Conservation (phyloP, 2,329 filamentous ascomycete species). For the Monosporascus sp. region DNA sequence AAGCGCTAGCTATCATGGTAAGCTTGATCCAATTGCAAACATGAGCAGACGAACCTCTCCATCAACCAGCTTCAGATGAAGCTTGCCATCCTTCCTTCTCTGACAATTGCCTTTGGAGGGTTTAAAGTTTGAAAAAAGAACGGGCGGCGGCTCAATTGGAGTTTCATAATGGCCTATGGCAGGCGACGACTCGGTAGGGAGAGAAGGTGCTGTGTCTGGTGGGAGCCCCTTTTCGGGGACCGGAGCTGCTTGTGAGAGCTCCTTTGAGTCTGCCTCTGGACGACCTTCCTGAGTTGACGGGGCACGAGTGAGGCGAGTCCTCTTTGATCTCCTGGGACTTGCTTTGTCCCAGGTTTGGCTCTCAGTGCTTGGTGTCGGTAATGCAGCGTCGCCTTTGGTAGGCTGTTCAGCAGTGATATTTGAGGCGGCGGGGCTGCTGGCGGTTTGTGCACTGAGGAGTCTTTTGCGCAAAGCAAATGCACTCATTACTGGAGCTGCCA, state of each 20-base stretch:
- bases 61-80: constrained; percentile 18
- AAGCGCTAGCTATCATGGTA: constrained; percentile 43
- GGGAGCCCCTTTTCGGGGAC: neutral
- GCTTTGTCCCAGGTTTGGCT: neutral
- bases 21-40: constrained; percentile 2
- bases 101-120: constrained; percentile 20
- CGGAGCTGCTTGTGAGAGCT: neutral
- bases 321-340: constrained; percentile 13
- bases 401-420: constrained; percentile 1
- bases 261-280: neutral
- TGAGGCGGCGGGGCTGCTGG: constrained; percentile 3
- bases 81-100: constrained; percentile 15
- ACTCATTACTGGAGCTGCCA: constrained; percentile 29
- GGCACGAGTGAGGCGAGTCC: constrained; percentile 1
- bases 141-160: constrained; percentile 3
- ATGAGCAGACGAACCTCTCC: constrained; percentile 21
- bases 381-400: neutral
- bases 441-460: constrained; percentile 23
- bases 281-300: constrained; percentile 1
- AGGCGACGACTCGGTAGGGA: constrained; percentile 5
- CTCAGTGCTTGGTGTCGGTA: constrained; percentile 1
- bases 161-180: constrained; percentile 3
- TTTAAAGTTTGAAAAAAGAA: constrained; percentile 23
- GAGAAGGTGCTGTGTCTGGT: neutral
- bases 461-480: constrained; percentile 39